Evolutionary conservation across 2,329 filamentous ascomycete species (phyloP).

Genomic region (Sporothrix euskadiensis): DNA sequence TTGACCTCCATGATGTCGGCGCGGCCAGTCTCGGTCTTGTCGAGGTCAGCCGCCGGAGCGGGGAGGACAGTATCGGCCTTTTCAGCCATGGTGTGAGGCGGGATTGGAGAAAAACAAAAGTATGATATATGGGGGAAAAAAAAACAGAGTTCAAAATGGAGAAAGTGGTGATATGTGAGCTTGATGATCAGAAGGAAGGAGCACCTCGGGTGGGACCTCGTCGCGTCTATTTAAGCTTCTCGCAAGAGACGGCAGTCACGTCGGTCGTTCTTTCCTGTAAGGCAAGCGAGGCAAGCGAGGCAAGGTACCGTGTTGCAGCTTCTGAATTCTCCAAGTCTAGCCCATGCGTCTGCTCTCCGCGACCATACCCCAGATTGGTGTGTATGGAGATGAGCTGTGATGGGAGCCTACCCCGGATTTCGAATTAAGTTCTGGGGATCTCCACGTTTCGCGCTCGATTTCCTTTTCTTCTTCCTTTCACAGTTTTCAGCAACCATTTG

Average conservation of each 20-base stretch:
- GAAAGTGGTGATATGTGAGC: too few species aligned
- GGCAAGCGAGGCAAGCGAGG: neutral
- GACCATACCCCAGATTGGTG: conserved; percentile 12
- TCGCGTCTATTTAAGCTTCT: conserved; percentile 16
- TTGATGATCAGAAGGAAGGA: neutral
- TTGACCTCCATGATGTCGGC: conserved; percentile 20
- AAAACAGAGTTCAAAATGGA: neutral
- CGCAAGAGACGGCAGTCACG: neutral
- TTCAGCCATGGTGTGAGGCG: neutral
- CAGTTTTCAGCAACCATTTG: neutral
- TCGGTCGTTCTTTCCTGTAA: conserved; percentile 1
- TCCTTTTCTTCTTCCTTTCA: neutral
- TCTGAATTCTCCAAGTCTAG: neutral
- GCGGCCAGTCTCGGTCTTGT: conserved; percentile 22
- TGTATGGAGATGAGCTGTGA: neutral
- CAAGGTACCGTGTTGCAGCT: neutral
- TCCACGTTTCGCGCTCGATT: neutral
- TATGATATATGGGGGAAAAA: neutral
- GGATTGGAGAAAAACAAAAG: neutral
- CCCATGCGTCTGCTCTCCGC: neutral
- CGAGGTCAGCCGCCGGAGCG: conserved; percentile 6
- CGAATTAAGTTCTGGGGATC: neutral
- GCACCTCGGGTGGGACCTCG: neutral
- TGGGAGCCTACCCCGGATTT: conserved; percentile 13
- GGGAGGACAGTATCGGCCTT: neutral